Percentiles rank a stretch among this genome's conserved stretches.
Conservation (phyloP, 768 basidiomycete species). For the Boletus reticuloceps region DNA sequence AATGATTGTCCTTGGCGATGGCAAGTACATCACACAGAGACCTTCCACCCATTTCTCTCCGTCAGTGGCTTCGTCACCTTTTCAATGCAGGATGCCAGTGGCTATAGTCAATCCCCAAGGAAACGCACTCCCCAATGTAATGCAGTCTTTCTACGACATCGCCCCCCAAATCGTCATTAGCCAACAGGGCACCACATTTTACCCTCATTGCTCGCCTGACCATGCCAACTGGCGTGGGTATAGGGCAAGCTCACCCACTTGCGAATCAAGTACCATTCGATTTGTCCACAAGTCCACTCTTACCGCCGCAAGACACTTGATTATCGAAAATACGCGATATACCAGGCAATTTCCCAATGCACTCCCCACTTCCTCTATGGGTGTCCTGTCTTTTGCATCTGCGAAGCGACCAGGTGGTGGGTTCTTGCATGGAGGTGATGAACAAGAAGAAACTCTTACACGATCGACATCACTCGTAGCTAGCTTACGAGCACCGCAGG, state of each 20-base stretch:
- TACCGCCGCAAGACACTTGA: conserved; percentile 30
- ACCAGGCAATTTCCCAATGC: conserved; percentile 12
- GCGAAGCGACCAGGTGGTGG: conserved; percentile 44
- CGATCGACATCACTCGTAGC: conserved; percentile 40
- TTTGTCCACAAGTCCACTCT: conserved; percentile 33
- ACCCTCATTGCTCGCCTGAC: conserved; percentile 35
- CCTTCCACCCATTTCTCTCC: conserved; percentile 5
- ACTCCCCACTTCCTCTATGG: conserved; percentile 29
- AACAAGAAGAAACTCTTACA: conserved; percentile 44
- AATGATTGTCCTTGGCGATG: conserved; percentile 38
- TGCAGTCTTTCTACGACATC: conserved; percentile 32
- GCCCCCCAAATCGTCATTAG: conserved; percentile 35
- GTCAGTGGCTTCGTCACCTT: conserved; percentile 13
- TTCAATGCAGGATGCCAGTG: conserved; percentile 13
- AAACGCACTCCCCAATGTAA: not conserved
- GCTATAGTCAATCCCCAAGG: conserved; percentile 4
- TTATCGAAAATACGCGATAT: conserved; percentile 10
- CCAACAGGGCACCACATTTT: conserved; percentile 38
- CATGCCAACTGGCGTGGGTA: conserved; percentile 36
- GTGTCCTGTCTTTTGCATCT: conserved; percentile 43
- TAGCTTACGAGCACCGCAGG: conserved; percentile 34
- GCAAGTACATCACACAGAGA: conserved; percentile 37
- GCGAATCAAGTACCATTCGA: conserved; percentile 21
- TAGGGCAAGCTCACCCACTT: conserved; percentile 2
- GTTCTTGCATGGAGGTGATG: conserved; percentile 44